Percentiles rank a stretch among this genome's conserved stretches.
phyloP scores from a whole-genome alignment of 2,329 filamentous ascomycete genomes.

The Penicillium concentricum region DNA sequence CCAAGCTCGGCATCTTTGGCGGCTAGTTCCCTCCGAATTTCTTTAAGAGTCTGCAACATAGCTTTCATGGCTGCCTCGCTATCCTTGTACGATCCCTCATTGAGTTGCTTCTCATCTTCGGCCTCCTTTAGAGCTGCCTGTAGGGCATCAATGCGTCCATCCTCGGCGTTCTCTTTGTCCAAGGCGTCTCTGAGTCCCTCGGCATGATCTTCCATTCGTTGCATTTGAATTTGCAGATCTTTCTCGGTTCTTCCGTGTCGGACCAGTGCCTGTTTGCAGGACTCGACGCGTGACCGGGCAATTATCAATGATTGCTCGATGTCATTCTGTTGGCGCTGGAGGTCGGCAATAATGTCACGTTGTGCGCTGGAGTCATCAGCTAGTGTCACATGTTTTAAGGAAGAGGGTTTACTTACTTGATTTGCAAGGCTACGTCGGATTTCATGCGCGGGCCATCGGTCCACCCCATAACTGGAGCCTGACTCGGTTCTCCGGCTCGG shows the following conservation, averaged over 20 bases:
- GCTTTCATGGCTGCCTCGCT: conserved; percentile 45
- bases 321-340: conserved; percentile 56
- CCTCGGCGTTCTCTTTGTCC: conserved; percentile 59
- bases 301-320: conserved; percentile 52
- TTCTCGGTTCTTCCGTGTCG: conserved; percentile 50
- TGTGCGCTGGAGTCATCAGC: conserved; percentile 38
- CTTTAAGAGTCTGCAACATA: conserved; percentile 41
- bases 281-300: conserved; percentile 51
- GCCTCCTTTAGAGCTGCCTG: conserved; percentile 59
- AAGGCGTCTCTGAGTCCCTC: conserved; percentile 67
- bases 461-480: conserved; percentile 55
- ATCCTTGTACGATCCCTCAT: conserved; percentile 51
- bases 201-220: conserved; percentile 61
- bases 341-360: conserved; percentile 50
- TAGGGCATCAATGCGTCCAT: conserved; percentile 63
- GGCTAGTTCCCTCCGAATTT: conserved; percentile 35
- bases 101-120: conserved; percentile 47
- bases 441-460: conserved; percentile 69
- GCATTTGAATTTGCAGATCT: conserved; percentile 56
- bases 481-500: conserved; percentile 49
- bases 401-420: conserved; percentile 46
- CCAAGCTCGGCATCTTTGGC: conserved; percentile 37
- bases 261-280: conserved; percentile 50
- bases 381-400: neutral
- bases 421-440: conserved; percentile 68